Evolutionary conservation across 768 basidiomycete genomes (phyloP).

Genomic region (Tephrocybe rancida): DNA sequence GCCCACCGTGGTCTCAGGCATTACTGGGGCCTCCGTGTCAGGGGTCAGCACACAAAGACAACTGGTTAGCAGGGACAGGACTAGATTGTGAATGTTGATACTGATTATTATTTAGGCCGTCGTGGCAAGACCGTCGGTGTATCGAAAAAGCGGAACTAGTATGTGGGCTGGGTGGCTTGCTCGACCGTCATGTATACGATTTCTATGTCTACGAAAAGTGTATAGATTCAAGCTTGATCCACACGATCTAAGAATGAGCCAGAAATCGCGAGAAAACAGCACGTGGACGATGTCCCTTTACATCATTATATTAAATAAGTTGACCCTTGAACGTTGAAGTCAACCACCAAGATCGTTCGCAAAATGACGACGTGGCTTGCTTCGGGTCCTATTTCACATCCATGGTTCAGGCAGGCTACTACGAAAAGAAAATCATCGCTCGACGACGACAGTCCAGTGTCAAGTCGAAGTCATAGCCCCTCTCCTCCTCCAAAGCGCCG

Average conservation of each 20-base stretch:
- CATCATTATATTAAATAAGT: constrained; percentile 8
- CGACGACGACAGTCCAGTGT: constrained; percentile 12
- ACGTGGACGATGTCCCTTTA: constrained; percentile 15
- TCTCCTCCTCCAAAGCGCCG: constrained; percentile 45
- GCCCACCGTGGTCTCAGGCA: constrained; percentile 93
- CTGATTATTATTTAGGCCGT: constrained; percentile 56
- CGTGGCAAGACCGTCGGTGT: constrained; percentile 97
- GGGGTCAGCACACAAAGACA: constrained; percentile 99
- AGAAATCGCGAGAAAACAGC: background rate
- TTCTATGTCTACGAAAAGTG: constrained; percentile 14
- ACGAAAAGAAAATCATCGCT: constrained; percentile 43
- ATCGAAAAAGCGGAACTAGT: constrained; percentile 82
- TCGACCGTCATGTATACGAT: constrained; percentile 15
- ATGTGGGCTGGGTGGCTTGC: constrained; percentile 8
- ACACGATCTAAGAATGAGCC: background rate
- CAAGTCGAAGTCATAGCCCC: constrained; percentile 6
- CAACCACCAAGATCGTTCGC: background rate
- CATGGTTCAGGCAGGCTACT: constrained; percentile 41
- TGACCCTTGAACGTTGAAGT: background rate
- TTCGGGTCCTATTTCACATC: constrained; percentile 36
- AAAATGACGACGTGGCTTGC: constrained; percentile 28
- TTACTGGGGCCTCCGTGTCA: constrained; percentile 92
- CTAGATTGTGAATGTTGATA: constrained; percentile 6
- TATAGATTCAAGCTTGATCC: background rate
- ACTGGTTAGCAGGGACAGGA: too few species aligned